Evolutionary conservation across 2,329 filamentous ascomycete species (phyloP), one percentile per base, ranked within the genome.

Genomic region (Dothidotthia symphoricarpi): DNA sequence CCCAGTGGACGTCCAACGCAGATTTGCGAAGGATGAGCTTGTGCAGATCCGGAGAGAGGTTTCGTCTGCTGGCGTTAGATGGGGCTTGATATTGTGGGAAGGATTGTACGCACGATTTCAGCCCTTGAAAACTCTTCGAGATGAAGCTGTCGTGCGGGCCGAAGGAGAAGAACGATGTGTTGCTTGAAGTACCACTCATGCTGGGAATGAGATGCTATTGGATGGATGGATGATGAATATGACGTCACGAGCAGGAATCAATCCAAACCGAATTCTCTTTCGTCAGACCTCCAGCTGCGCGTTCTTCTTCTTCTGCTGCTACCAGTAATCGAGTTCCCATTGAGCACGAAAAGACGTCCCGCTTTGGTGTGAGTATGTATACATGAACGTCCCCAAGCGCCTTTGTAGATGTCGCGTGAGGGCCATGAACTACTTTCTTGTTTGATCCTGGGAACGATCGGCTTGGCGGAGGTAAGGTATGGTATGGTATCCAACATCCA

Each of bases 121-220:
- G 27, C 3, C 63, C 63, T 15, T 55, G 51, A 33, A 51, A 56
- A 22, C 53, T 61, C 26, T 56, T 62, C 2, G 56, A 61, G 1
- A 67, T 53, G 33, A 59, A 66, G 34, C 59, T 57, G 28, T 64
- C 61, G 10, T 60, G 45, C 5, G 48, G 48, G 4, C 61, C 63
- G 41, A 67, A 66, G 4, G 61, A 60, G 40, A 67, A 62, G 47
- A 66, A 66, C 2, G 52, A 59, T 4, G 48, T 49, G 29, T 36
- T 49, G 39, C 43, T 58, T 10, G 44, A 41, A 13, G 41, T 47
- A 36, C 38, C 41, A 22, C 47, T 57, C 61, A 65, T 65, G 36
- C 45, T 50, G 43, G 25, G n/a, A n/a, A n/a, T n/a, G n/a, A n/a
- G n/a, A 31, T 43, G 34, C 43, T 39, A 63, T 63, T 63, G 59